Base-by-base conservation (phyloP, 208 protist genomes). In the Perkinsela sp. region DNA sequence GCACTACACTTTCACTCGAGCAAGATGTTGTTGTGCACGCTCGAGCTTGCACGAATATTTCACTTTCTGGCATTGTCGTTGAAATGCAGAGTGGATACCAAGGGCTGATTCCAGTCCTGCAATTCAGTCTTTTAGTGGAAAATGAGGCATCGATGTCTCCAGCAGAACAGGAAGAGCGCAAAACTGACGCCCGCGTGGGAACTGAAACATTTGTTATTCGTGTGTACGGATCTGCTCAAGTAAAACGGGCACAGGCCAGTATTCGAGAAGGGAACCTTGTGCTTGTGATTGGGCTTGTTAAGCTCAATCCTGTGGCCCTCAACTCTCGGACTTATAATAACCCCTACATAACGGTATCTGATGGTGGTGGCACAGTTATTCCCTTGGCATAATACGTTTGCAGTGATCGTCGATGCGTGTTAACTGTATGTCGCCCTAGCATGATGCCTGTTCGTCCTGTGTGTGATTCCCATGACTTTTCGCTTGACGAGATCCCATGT, bases 1-100 rank as follows among this genome's bases (percentile, higher is more conserved):
- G 22, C 22, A 57, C 40, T 6, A 57, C 40, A n/a, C 13, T 57
- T 57, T 57, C 40, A 22, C 40, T 57, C 22, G 40, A 57, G 22
- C 40, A 57, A 57, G 40, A 57, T 22, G 40, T 57, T 57, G 40
- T 57, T 57, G 40, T 57, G 6, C 40, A 57, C 40, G 40, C 40
- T n/a, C 40, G 40, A n/a, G 40, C 40, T 6, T 57, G 40, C 40
- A 57, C 40, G 22, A 57, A 57, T 22, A 57, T 57, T 22, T n/a
- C 40, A 57, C 40, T 57, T 57, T 57, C 40, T 6, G 40, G 40
- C 22, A 57, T 57, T n/a, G 40, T 57, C 40, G 40, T 57, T 22
- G 40, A 57, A 57, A 57, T 57, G 40, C 40, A 57, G 22, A 57
- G 40, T 57, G 40, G 40, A n/a, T 57, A 57, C 40, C 40, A 57